Conservation (phyloP, 169 alveolate species). For the Plasmodium vivax region DNA sequence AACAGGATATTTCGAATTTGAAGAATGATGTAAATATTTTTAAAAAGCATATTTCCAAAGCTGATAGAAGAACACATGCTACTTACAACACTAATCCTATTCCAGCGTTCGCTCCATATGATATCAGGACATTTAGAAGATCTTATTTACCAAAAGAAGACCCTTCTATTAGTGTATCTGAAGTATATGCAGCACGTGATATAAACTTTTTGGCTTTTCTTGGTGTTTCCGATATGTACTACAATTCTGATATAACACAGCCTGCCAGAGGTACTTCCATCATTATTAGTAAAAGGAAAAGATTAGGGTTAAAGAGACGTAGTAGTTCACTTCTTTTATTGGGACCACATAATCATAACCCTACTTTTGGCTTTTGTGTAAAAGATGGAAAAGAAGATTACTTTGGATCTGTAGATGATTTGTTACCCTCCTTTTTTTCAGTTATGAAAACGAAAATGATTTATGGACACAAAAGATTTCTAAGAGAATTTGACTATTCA, state of each 20-base stretch:
- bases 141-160: not conserved
- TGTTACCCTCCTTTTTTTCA: slow-evolving; percentile 39
- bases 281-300: not conserved
- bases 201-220: slow-evolving; percentile 13
- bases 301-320: slow-evolving; percentile 48
- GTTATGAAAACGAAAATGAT: slow-evolving; percentile 44
- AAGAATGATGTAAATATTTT: not conserved
- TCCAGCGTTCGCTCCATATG: not conserved
- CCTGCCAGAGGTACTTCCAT: slow-evolving; percentile 1
- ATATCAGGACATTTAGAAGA: not conserved
- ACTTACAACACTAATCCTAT: not conserved
- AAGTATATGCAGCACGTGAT: slow-evolving; percentile 16
- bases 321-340: slow-evolving; percentile 14
- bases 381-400: slow-evolving; percentile 7
- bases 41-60: not conserved
- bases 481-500: slow-evolving; percentile 12
- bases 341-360: not conserved
- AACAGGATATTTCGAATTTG: not conserved
- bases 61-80: not conserved
- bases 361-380: not conserved
- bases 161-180: not conserved
- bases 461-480: slow-evolving; percentile 17
- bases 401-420: slow-evolving; percentile 41
- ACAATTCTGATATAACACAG: slow-evolving; percentile 36
- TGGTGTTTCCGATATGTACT: slow-evolving; percentile 17